A percentile compares a stretch with the other conserved stretches of the same genome.
These are phyloP conservation scores for Globisporangium middletonii DNA, from an alignment of 352 stramenopile species.

Conservation along the genomic window DNA sequence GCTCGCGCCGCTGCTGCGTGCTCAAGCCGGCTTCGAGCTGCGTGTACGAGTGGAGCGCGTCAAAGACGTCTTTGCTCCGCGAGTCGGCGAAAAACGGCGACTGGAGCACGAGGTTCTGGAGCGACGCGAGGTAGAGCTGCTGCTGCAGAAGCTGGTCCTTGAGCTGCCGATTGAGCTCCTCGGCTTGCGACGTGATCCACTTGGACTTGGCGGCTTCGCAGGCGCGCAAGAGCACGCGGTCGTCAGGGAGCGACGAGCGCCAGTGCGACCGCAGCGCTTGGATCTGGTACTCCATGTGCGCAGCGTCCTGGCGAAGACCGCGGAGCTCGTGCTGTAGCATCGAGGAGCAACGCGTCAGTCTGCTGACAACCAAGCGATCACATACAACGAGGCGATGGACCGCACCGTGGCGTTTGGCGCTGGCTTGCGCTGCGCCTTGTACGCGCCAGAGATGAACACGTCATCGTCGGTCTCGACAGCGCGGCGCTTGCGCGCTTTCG, in stretches of 20 bases:
- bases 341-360: neutral
- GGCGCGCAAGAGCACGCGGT: conserved; percentile 23
- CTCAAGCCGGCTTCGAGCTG: conserved; percentile 16
- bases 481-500: no score
- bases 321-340: conserved; percentile 40
- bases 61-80: conserved; percentile 49
- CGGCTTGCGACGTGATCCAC: conserved; percentile 40
- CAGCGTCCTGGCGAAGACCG: conserved; percentile 34
- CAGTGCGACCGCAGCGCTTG: conserved; percentile 36
- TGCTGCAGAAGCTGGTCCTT: conserved; percentile 57
- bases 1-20: conserved; percentile 18
- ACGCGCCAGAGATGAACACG: conserved; percentile 26
- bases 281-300: conserved; percentile 34
- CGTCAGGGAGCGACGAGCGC: conserved; percentile 28
- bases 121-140: conserved; percentile 53
- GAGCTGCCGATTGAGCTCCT: conserved; percentile 42
- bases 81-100: conserved; percentile 37
- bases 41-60: conserved; percentile 35
- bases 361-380: neutral
- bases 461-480: conserved; percentile 12
- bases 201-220: conserved; percentile 48
- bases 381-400: neutral
- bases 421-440: conserved; percentile 26
- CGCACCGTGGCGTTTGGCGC: conserved; percentile 32
- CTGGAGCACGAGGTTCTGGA: conserved; percentile 47